Base-by-base conservation (phyloP, 176 grass and related monocot species). In the Triticum timopheevii region DNA sequence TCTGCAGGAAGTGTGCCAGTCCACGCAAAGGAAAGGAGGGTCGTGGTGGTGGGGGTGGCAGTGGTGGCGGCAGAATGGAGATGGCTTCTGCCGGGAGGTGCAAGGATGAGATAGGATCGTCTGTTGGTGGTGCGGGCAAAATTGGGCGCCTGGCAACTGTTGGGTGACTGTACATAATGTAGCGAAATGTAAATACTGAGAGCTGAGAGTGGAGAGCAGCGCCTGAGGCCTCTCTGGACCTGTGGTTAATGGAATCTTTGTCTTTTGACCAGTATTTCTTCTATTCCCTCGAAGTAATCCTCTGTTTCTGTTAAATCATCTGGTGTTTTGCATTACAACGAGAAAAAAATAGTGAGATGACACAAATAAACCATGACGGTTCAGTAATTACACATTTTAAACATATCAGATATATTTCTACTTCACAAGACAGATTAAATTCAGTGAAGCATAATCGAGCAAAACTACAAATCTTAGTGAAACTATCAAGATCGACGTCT, bases 81-180 rank as follows among this genome's bases (percentile, higher is more conserved):
- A 79, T 66, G 66, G 36, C 24, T 39, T 56, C 79, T 44, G 77
- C 88, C 10, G 88, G 61, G 8, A 94, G 90, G 88, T 97, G 92
- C 95, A 94, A 97, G 86, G 92, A 94, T 68, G 90, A 94, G 78
- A 86, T 86, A 27, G 84, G 80, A 58, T 45, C 83, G 19, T 72
- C 88, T 58, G 84, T 86, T 67, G 87, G 77, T 10, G 82, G 83
- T 65, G 80, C 86, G 42, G 83, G 93, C 61, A 90, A 93, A 88
- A 86, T 81, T 88, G 90, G 88, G 56, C 89, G 76, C 34, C 58
- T 93, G 64, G 84, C 92, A 70, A 91, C 89, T 27, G 92, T 92
- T 87, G 84, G 91, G 68, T 91, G 88, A 94, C 31, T 97, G 94
- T 97, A 94, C 70, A 94, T 90, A 97, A 56, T 91, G 84, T 86